Evolutionary conservation across 2,329 filamentous ascomycete species (phyloP), one percentile per base, ranked within the genome.

Genomic region (Xylogone sp.): DNA sequence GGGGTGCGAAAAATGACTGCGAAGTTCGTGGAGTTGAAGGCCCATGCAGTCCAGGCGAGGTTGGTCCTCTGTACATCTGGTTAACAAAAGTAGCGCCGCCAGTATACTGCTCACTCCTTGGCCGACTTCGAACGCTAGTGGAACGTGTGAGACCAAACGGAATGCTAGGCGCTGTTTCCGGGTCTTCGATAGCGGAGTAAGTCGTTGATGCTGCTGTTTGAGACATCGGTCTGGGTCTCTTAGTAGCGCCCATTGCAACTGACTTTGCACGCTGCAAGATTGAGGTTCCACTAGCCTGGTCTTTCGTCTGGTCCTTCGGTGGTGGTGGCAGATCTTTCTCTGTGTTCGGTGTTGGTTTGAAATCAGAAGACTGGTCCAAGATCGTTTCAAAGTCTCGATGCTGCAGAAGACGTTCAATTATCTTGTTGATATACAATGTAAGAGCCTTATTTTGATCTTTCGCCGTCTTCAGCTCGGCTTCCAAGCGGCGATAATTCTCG

Each of bases 381-480:
- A 97, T 96, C 56, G 90, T 85, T 72, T 99, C 93, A 60, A 96
- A 97, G 60, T 96, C 92, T 64, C 96, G 88, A 71, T 97, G 89
- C 66, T 96, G 88, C 56, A 99, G 80, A 43, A 99, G 82, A 51
- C 94, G 88, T 69, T 94, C 94, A 68, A 99, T 96, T 69, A 99
- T 97, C 74, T 94, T 96, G 81, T 97, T 96, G 76, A 99, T 97
- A 75, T 99, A 99, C 58, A 97, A 77, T 21, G 91, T 96, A 61
- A 99, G 77, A 24, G 94, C 94, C 75, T 97, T 97, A 77, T 99
- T 97, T 75, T 96, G 87, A 68, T 96, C 93, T 72, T 89, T 93
- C 61, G 90, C 75, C 8, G 82, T 78, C 69, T 88, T 90, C 59
- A 94, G 71, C 62, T 97, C 93, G 10, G 77, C 71, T 67, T 97